Percentiles rank a stretch among this genome's conserved stretches.
phyloP scores from a whole-genome alignment of 1,139 yeast genomes.

The Suhomyces bokatorum region DNA sequence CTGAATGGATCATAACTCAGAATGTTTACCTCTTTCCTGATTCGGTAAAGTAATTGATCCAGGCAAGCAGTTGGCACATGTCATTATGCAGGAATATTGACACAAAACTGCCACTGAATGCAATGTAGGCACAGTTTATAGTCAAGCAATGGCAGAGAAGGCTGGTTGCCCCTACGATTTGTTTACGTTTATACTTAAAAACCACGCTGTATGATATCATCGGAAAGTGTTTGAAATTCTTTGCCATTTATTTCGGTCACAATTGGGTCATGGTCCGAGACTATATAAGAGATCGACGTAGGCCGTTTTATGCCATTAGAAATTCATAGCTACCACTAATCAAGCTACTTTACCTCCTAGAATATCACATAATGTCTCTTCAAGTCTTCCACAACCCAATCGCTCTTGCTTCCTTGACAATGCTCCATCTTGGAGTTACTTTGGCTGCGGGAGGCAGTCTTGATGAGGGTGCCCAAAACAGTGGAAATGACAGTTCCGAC shows the following conservation, averaged over 20 bases:
- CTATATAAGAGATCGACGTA: not conserved
- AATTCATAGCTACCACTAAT: too few relatives aligned
- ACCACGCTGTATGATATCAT: constrained; percentile 4
- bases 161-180: constrained; percentile 9
- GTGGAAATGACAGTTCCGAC: constrained; percentile 3
- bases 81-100: not conserved
- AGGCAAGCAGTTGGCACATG: not conserved
- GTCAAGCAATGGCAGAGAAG: constrained; percentile 1
- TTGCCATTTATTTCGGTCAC: not conserved
- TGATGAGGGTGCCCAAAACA: constrained; percentile 1
- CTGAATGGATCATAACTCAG: too few relatives aligned
- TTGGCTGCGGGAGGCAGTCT: constrained; percentile 18
- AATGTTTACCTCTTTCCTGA: constrained; percentile 14
- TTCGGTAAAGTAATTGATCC: constrained; percentile 16
- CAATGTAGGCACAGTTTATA: not conserved
- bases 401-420: constrained; percentile 16
- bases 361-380: constrained; percentile 17
- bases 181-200: constrained; percentile 6
- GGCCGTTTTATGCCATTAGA: too few relatives aligned
- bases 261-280: too few relatives aligned
- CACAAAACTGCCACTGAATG: constrained; percentile 5
- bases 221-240: not conserved
- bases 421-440: constrained; percentile 14
- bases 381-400: constrained; percentile 19
- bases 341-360: not conserved